These are phyloP conservation scores for Aspergillus bridgeri DNA, from an alignment of 495 filamentous ascomycete species.

Conservation along the genomic window DNA sequence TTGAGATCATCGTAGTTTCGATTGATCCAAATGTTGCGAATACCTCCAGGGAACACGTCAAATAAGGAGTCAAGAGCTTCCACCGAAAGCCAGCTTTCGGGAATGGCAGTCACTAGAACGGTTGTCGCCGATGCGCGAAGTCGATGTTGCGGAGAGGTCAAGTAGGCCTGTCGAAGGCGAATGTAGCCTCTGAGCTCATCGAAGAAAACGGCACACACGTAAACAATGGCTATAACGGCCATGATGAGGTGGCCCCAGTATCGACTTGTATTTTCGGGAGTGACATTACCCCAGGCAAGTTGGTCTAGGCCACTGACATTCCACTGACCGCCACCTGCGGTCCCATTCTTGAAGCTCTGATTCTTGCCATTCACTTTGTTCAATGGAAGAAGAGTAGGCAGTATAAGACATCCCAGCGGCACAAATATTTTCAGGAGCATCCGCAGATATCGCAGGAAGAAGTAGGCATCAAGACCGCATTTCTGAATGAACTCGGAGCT, in stretches of 20 bases:
- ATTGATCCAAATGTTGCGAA: conserved; percentile 96
- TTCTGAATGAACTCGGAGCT: conserved; percentile 91
- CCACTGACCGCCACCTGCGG: conserved; percentile 28
- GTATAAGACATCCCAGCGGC: conserved; percentile 70
- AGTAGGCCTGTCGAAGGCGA: conserved; percentile 85
- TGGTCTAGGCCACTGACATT: conserved; percentile 71
- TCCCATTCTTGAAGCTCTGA: conserved; percentile 44
- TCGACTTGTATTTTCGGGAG: conserved; percentile 60
- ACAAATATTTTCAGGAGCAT: conserved; percentile 92
- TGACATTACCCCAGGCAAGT: conserved; percentile 90
- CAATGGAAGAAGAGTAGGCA: conserved; percentile 83
- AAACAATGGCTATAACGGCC: conserved; percentile 74
- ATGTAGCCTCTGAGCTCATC: conserved; percentile 87
- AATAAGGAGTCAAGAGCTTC: conserved; percentile 82
- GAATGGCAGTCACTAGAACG: conserved; percentile 87
- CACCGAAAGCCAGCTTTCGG: conserved; percentile 78
- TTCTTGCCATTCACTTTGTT: conserved; percentile 75
- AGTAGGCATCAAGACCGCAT: conserved; percentile 95
- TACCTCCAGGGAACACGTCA: conserved; percentile 93
- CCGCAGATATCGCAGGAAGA: conserved; percentile 92
- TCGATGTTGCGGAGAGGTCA: conserved; percentile 94
- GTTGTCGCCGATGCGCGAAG: conserved; percentile 95
- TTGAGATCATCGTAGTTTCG: conserved; percentile 83
- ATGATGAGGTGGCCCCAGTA: conserved; percentile 89
- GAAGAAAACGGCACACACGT: conserved; percentile 86